Percentiles rank a stretch among this genome's conserved stretches.
These are phyloP conservation scores for Fremontodendron californicum DNA, from an alignment of 345 rosid species.

Conservation along the genomic window DNA sequence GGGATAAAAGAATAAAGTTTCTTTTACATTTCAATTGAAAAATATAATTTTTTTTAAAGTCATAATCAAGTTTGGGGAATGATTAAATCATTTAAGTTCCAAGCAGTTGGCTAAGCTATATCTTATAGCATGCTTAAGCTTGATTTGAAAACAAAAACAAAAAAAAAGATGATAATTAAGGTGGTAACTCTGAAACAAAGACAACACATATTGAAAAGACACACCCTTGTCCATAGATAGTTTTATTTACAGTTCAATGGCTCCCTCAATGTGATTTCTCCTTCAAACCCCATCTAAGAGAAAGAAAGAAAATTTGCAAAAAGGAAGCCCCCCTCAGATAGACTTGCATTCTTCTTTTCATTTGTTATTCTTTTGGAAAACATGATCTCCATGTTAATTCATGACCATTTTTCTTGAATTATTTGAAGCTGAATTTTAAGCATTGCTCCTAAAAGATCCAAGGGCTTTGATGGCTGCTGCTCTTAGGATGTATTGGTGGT, in stretches of 20 bases:
- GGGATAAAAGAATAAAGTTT: background rate
- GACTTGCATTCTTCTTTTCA: slow-evolving; percentile 20
- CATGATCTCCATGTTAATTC: slow-evolving; percentile 13
- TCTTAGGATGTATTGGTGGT: slow-evolving; percentile 70
- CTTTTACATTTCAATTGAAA: background rate
- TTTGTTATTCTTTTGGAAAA: slow-evolving; percentile 17
- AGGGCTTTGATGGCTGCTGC: slow-evolving; percentile 75
- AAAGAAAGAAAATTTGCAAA: slow-evolving; percentile 4
- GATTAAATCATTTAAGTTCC: background rate
- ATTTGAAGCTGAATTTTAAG: slow-evolving; percentile 28
- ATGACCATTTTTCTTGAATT: background rate
- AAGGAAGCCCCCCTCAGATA: slow-evolving; percentile 8
- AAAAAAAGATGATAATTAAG: too few relatives aligned
- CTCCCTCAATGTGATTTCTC: slow-evolving; percentile 1
- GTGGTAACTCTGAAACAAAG: too few relatives aligned
- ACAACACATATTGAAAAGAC: slow-evolving; percentile 14
- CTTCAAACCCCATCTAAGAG: background rate
- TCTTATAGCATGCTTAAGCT: background rate
- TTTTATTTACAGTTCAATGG: slow-evolving; percentile 37
- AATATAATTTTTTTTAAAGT: background rate
- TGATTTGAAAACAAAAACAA: too few relatives aligned
- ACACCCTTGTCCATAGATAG: slow-evolving; percentile 22
- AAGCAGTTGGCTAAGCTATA: background rate
- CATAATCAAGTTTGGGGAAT: background rate
- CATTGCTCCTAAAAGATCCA: slow-evolving; percentile 80